Evolutionary conservation across 2,329 filamentous ascomycete genomes (phyloP).

Genomic region (Fusarium poae): DNA sequence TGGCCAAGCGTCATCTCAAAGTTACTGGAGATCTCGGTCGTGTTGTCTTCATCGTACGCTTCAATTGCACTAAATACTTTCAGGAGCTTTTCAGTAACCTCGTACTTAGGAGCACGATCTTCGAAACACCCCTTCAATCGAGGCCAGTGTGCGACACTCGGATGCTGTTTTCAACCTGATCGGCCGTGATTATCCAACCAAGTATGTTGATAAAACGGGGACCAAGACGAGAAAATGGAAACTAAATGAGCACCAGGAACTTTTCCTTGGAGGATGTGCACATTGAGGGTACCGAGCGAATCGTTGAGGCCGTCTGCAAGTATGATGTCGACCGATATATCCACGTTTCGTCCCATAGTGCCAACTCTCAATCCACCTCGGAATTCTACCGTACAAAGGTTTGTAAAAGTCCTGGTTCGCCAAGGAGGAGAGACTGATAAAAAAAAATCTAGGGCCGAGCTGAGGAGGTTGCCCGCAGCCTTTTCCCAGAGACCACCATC

Average conservation of each 20-base stretch:
- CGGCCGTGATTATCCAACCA: constrained; percentile 95
- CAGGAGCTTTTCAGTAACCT: constrained; percentile 34
- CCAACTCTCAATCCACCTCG: constrained; percentile 80
- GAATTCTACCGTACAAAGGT: constrained; percentile 95
- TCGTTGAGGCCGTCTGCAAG: constrained; percentile 93
- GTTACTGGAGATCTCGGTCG: constrained; percentile 93
- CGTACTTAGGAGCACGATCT: constrained; percentile 85
- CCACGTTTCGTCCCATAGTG: constrained; percentile 96
- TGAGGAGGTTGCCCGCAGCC: constrained; percentile 85
- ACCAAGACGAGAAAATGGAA: constrained; percentile 2
- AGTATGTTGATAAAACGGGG: constrained; percentile 65
- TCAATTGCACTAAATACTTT: neutral
- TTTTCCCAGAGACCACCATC: constrained; percentile 97
- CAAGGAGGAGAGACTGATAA: constrained; percentile 29
- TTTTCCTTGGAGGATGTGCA: constrained; percentile 94
- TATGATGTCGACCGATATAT: constrained; percentile 98
- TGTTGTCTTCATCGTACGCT: constrained; percentile 82
- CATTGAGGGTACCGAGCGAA: constrained; percentile 90
- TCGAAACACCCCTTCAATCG: constrained; percentile 92
- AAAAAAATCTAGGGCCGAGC: constrained; percentile 71
- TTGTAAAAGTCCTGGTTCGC: constrained; percentile 29
- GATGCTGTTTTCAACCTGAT: constrained; percentile 98
- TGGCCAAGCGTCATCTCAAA: constrained; percentile 97
- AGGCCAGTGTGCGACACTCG: constrained; percentile 95
- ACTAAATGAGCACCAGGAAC: constrained; percentile 73